Percentiles rank a stretch among this genome's conserved stretches.
phyloP scores from a whole-genome alignment of 2,329 filamentous ascomycete species.

The Zymoseptoria ardabiliae region DNA sequence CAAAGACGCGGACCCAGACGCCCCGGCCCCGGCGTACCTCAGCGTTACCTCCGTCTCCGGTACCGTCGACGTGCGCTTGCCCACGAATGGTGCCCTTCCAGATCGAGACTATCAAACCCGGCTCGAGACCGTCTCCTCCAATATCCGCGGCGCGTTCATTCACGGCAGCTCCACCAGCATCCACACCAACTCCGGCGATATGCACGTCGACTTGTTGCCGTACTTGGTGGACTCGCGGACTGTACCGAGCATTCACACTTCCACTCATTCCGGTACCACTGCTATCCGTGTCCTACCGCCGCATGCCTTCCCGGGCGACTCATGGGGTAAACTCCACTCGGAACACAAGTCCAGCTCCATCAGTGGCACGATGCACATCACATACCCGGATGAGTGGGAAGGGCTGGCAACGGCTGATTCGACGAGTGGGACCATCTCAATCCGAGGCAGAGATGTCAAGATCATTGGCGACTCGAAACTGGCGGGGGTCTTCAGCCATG shows the following conservation, averaged over 20 bases:
- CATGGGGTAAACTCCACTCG: slow-evolving; percentile 23
- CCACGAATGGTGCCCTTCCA: slow-evolving; percentile 20
- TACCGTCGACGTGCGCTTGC: slow-evolving; percentile 32
- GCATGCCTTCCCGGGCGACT: slow-evolving; percentile 22
- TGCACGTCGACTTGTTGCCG: slow-evolving; percentile 33
- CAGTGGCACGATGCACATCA: slow-evolving; percentile 30
- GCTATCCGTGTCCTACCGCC: slow-evolving; percentile 29
- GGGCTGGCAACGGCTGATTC: slow-evolving; percentile 33
- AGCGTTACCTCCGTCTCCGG: slow-evolving; percentile 30
- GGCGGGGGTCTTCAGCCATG: slow-evolving; percentile 21
- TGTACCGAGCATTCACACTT: slow-evolving; percentile 26
- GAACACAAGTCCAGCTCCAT: slow-evolving; percentile 30
- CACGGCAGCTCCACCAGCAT: slow-evolving; percentile 35
- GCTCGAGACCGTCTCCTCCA: slow-evolving; percentile 33
- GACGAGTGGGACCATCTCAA: slow-evolving; percentile 31
- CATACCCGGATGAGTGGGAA: slow-evolving; percentile 38
- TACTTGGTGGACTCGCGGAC: slow-evolving; percentile 19
- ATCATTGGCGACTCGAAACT: slow-evolving; percentile 24
- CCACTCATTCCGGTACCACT: slow-evolving; percentile 31
- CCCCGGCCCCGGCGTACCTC: slow-evolving; percentile 32
- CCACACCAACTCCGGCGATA: slow-evolving; percentile 31
- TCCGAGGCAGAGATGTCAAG: slow-evolving; percentile 34
- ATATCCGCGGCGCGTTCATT: slow-evolving; percentile 34
- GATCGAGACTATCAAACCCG: slow-evolving; percentile 36
- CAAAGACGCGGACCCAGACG: slow-evolving; percentile 25